Percentiles rank a stretch among this genome's conserved stretches.
Conservation (phyloP, 768 basidiomycete species). For the Suillus subaureus region DNA sequence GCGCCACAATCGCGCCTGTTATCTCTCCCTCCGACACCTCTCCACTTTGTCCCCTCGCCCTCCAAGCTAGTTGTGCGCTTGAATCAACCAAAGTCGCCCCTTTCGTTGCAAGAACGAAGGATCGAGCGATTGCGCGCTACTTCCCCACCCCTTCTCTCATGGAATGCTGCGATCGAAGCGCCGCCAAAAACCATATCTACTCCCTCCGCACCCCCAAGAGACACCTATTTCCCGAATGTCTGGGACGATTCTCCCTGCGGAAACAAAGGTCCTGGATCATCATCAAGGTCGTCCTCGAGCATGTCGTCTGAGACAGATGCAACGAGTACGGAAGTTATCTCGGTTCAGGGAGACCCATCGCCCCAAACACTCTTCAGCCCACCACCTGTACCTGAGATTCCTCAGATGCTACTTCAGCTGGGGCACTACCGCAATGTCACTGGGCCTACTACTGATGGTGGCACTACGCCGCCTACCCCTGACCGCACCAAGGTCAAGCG, state of each 20-base stretch:
- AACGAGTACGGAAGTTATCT: constrained; percentile 23
- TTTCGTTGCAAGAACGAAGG: constrained; percentile 12
- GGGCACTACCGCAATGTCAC: constrained; percentile 72
- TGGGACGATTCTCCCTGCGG: constrained; percentile 73
- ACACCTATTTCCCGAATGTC: constrained; percentile 80
- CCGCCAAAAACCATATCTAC: constrained; percentile 67
- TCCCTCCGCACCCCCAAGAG: constrained; percentile 62
- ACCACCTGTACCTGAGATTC: constrained; percentile 61
- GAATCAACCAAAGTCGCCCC: constrained; percentile 26
- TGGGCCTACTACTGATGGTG: constrained; percentile 42
- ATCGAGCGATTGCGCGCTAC: constrained; percentile 43
- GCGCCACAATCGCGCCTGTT: constrained; percentile 54
- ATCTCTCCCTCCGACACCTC: constrained; percentile 48
- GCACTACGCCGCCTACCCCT: constrained; percentile 53
- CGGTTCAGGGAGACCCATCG: constrained; percentile 17
- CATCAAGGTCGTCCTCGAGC: constrained; percentile 43
- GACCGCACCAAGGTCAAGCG: constrained; percentile 72
- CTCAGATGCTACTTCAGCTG: constrained; percentile 65
- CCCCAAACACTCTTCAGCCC: constrained; percentile 56
- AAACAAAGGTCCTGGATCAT: constrained; percentile 38
- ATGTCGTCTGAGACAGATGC: constrained; percentile 26
- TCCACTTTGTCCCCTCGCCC: constrained; percentile 24
- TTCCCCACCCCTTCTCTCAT: constrained; percentile 69
- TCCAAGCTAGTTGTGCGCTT: constrained; percentile 23
- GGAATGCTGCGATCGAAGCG: constrained; percentile 81